phyloP scores from a whole-genome alignment of 2,329 filamentous ascomycete genomes.

The Didymosphaeria variabile region DNA sequence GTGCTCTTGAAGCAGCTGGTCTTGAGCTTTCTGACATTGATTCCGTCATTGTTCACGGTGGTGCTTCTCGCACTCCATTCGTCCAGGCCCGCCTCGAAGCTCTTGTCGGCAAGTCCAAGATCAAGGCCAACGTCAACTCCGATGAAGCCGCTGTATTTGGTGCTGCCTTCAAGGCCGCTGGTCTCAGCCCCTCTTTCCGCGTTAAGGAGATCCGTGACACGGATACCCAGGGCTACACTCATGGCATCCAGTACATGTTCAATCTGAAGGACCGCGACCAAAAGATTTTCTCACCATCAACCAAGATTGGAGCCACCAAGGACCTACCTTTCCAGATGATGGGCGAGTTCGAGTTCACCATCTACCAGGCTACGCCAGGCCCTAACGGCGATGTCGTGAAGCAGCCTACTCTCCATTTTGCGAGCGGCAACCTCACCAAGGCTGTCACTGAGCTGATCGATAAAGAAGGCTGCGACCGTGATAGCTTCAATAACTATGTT shows the following conservation, averaged over 20 bases:
- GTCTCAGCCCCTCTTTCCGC: slow-evolving; percentile 92
- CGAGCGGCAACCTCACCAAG: slow-evolving; percentile 85
- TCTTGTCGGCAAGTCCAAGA: slow-evolving; percentile 76
- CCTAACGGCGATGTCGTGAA: slow-evolving; percentile 59
- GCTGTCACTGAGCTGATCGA: slow-evolving; percentile 81
- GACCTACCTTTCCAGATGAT: slow-evolving; percentile 84
- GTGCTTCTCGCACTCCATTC: slow-evolving; percentile 88
- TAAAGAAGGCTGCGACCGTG: slow-evolving; percentile 77
- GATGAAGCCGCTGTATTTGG: slow-evolving; percentile 97
- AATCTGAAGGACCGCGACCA: slow-evolving; percentile 77
- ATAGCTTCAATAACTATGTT: slow-evolving; percentile 83
- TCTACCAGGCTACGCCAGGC: slow-evolving; percentile 75
- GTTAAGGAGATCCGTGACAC: slow-evolving; percentile 93
- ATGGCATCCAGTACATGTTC: slow-evolving; percentile 78
- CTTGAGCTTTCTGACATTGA: slow-evolving; percentile 80
- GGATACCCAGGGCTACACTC: slow-evolving; percentile 79
- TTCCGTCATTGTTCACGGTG: slow-evolving; percentile 92
- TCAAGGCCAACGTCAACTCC: slow-evolving; percentile 93
- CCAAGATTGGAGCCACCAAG: slow-evolving; percentile 80
- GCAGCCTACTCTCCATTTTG: slow-evolving; percentile 70
- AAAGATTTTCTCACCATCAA: slow-evolving; percentile 82
- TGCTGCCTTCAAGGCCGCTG: slow-evolving; percentile 91
- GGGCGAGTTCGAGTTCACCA: slow-evolving; percentile 80
- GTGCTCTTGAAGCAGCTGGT: slow-evolving; percentile 77
- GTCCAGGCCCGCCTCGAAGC: slow-evolving; percentile 89